Conservation (phyloP, 371 early-diverging fungal genomes). For the Mucor irregularis region DNA sequence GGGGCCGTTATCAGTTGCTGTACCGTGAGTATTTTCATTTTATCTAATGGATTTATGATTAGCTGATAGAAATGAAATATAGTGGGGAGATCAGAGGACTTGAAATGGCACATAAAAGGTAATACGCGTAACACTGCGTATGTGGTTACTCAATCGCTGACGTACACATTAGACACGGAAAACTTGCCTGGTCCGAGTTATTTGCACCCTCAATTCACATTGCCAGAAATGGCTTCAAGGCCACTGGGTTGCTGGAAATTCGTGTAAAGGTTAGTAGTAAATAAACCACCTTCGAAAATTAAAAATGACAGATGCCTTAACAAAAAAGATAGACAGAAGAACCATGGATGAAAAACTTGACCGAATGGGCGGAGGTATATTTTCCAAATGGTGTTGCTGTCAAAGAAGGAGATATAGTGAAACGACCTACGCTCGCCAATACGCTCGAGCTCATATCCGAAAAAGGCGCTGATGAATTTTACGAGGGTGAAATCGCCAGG, state of each 20-base stretch:
- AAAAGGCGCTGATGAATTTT: conserved; percentile 89
- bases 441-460: conserved; percentile 82
- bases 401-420: conserved; percentile 72
- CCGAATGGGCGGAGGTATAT: conserved; percentile 58
- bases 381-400: conserved; percentile 68
- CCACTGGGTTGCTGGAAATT: conserved; percentile 59
- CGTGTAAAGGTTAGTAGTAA: conserved; percentile 42
- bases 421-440: conserved; percentile 71
- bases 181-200: conserved; percentile 83
- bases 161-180: conserved; percentile 60
- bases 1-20: conserved; percentile 86
- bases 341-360: conserved; percentile 36
- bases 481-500: conserved; percentile 84
- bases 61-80: too few relatives aligned
- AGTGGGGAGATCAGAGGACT: conserved; percentile 90
- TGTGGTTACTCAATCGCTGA: neutral
- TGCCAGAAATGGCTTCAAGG: conserved; percentile 79
- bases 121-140: conserved; percentile 3
- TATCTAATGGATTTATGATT: neutral
- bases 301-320: neutral
- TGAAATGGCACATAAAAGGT: conserved; percentile 74
- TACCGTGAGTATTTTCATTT: conserved; percentile 68
- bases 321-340: conserved; percentile 15
- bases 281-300: neutral
- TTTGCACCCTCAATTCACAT: conserved; percentile 84